A percentile compares a stretch with the other conserved stretches of the same genome.
These are phyloP conservation scores for Fusarium phyllophilum DNA, from an alignment of 2,329 filamentous ascomycete species.

Conservation along the genomic window DNA sequence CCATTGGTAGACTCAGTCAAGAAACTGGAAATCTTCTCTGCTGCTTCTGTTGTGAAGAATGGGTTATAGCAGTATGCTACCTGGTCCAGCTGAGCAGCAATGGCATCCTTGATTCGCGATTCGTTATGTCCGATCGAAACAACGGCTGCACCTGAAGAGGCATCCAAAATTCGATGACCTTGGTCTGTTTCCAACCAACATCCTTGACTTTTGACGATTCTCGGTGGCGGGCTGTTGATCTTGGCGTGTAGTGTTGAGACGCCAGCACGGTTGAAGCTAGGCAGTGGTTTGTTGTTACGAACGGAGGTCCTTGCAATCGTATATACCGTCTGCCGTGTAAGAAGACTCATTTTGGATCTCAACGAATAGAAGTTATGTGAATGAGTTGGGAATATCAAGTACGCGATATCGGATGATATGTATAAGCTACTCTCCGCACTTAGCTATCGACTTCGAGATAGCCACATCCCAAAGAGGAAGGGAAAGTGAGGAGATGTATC, in stretches of 20 bases:
- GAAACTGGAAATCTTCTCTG: conserved; percentile 16
- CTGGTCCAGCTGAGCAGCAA: conserved; percentile 2
- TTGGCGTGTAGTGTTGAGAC: conserved; percentile 31
- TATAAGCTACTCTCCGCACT: neutral
- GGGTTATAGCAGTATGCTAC: conserved; percentile 34
- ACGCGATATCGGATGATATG: neutral
- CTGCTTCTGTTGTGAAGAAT: conserved; percentile 26
- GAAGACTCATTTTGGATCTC: neutral
- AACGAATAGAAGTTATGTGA: neutral
- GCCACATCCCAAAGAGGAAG: neutral
- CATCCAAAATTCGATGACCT: conserved; percentile 19
- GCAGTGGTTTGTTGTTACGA: accelerated
- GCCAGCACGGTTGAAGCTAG: neutral
- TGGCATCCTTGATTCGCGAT: conserved; percentile 23
- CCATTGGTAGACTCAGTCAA: conserved; percentile 24
- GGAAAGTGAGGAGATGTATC: conserved; percentile 1
- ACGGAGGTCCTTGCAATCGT: neutral
- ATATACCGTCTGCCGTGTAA: neutral
- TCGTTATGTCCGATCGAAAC: conserved; percentile 30
- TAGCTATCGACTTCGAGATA: neutral
- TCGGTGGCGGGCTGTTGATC: conserved; percentile 26
- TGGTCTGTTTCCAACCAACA: conserved; percentile 26
- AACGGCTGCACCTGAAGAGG: conserved; percentile 32
- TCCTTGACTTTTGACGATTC: conserved; percentile 19
- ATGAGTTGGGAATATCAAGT: neutral